Conservation (phyloP, 495 filamentous ascomycete genomes). For the Rusavskia elegans region DNA sequence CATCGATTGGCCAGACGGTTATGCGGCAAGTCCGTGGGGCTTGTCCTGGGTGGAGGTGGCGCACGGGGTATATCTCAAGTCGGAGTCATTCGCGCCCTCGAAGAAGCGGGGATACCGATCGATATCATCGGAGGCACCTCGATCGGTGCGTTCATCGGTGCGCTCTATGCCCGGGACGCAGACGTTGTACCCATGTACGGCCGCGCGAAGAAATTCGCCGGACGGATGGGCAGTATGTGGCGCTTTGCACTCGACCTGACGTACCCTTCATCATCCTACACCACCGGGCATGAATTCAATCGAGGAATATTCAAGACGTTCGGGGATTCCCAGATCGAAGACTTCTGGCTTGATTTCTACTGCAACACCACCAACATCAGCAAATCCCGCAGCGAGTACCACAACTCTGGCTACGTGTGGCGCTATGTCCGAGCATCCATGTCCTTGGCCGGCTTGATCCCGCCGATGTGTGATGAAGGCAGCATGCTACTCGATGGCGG, state of each 20-base stretch:
- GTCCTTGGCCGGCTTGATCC: constrained; percentile 83
- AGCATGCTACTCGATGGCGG: constrained; percentile 92
- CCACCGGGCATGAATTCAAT: constrained; percentile 97
- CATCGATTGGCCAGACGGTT: constrained; percentile 81
- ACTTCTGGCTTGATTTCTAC: constrained; percentile 98
- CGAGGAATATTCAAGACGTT: constrained; percentile 98
- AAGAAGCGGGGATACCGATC: constrained; percentile 92
- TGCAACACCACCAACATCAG: constrained; percentile 98
- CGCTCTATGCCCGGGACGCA: constrained; percentile 86
- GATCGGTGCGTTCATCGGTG: constrained; percentile 95
- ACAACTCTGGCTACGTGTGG: constrained; percentile 93
- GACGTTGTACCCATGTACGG: constrained; percentile 96
- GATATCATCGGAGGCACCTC: constrained; percentile 94
- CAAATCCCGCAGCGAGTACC: constrained; percentile 74
- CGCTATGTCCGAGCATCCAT: constrained; percentile 90
- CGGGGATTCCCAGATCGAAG: constrained; percentile 89
- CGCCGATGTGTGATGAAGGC: constrained; percentile 90
- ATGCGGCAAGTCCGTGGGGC: constrained; percentile 84
- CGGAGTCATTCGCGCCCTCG: constrained; percentile 84
- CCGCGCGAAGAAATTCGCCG: constrained; percentile 89
- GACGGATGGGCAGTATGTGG: constrained; percentile 96
- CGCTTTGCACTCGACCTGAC: constrained; percentile 89
- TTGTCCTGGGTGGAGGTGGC: constrained; percentile 87
- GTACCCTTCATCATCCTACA: constrained; percentile 89
- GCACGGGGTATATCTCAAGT: constrained; percentile 83